phyloP scores from a whole-genome alignment of 2,329 filamentous ascomycete species.

The Cladosporium sp. region DNA sequence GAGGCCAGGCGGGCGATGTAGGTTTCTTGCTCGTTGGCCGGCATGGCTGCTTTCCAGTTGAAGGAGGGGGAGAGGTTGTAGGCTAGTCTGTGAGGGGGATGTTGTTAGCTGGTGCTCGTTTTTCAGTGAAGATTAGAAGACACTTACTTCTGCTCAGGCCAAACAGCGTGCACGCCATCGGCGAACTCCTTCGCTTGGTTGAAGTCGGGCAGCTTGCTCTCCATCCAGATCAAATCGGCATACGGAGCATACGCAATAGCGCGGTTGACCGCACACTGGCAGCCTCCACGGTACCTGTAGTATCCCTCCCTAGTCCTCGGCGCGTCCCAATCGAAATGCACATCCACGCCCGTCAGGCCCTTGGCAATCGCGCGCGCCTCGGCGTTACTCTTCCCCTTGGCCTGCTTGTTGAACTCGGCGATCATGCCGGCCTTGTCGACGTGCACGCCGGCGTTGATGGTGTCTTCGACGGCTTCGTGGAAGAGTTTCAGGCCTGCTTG shows the following conservation, averaged over 20 bases:
- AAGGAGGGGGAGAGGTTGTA: slow-evolving; percentile 99
- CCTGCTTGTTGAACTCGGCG: slow-evolving; percentile 59
- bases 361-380: slow-evolving; percentile 79
- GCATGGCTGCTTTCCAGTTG: slow-evolving; percentile 99
- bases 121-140: no score
- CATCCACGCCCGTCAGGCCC: slow-evolving; percentile 68
- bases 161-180: slow-evolving; percentile 85
- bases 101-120: no score
- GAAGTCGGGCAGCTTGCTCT: slow-evolving; percentile 92
- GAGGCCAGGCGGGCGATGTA: slow-evolving; percentile 85
- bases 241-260: slow-evolving; percentile 90
- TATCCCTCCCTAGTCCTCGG: slow-evolving; percentile 89
- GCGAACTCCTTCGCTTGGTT: slow-evolving; percentile 90
- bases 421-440: slow-evolving; percentile 66
- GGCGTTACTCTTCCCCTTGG: slow-evolving; percentile 77
- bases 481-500: slow-evolving; percentile 82
- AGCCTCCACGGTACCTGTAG: slow-evolving; percentile 89
- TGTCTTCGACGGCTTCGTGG: slow-evolving; percentile 79
- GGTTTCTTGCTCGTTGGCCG: slow-evolving; percentile 85
- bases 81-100: slow-evolving; percentile 60
- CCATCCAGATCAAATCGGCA: slow-evolving; percentile 98
- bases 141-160: slow-evolving; percentile 89
- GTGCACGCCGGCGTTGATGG: slow-evolving; percentile 65
- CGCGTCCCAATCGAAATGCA: slow-evolving; percentile 95
- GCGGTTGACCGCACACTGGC: slow-evolving; percentile 83